phyloP scores from a whole-genome alignment of 2,329 filamentous ascomycete genomes.

The Colletotrichum lentis region DNA sequence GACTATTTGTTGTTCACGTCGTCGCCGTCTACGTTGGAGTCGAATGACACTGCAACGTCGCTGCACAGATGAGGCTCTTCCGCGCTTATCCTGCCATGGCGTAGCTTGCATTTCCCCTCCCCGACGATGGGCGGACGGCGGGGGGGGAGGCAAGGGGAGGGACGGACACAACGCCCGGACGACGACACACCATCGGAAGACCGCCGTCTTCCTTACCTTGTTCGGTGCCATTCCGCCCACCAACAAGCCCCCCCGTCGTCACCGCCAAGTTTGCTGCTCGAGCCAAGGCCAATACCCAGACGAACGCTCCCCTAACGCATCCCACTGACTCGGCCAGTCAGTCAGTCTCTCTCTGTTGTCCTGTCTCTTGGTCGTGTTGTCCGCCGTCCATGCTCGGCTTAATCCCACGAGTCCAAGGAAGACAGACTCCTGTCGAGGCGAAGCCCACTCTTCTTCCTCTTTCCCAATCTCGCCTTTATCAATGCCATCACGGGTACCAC shows the following conservation, averaged over 20 bases:
- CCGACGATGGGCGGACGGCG: background rate
- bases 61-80: constrained; percentile 25
- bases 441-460: background rate
- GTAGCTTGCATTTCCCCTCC: background rate
- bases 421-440: background rate
- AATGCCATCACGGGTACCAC: constrained; percentile 2
- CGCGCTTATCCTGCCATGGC: constrained; percentile 1
- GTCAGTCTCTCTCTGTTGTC: constrained; percentile 16
- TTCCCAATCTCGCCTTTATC: background rate
- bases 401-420: background rate
- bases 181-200: background rate
- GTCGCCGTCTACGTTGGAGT: background rate
- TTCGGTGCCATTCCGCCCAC: background rate
- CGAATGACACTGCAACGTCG: constrained; percentile 9
- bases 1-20: background rate
- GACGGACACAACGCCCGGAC: too few relatives aligned
- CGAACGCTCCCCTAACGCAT: constrained; percentile 7
- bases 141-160: too few relatives aligned
- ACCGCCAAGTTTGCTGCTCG: constrained; percentile 26
- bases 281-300: constrained; percentile 36
- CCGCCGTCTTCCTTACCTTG: background rate
- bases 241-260: constrained; percentile 12
- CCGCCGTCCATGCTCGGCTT: background rate
- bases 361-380: constrained; percentile 20
- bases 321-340: constrained; percentile 30